Conservation (phyloP, 148 eudicot species). For the Heliosperma pusillum region DNA sequence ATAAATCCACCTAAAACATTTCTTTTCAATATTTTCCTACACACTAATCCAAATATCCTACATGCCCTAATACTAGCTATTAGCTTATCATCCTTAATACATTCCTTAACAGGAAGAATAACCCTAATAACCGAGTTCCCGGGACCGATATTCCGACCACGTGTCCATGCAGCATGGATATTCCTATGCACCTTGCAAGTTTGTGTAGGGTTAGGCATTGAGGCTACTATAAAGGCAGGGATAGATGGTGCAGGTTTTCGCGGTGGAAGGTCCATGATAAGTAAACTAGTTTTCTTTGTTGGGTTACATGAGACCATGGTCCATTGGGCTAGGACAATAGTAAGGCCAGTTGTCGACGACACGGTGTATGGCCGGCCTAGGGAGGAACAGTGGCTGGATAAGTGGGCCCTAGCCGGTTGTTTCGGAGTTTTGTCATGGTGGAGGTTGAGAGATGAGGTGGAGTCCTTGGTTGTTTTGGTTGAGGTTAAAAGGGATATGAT, state of each 20-base stretch:
- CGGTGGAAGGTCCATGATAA: slow-evolving; percentile 34
- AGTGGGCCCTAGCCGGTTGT: slow-evolving; percentile 48
- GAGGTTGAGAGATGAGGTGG: slow-evolving; percentile 69
- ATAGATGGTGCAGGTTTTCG: slow-evolving; percentile 48
- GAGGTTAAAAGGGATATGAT: slow-evolving; percentile 51
- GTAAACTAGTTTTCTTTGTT: slow-evolving; percentile 50
- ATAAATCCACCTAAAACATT: slow-evolving; percentile 21
- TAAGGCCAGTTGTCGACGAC: slow-evolving; percentile 77
- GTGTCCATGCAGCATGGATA: slow-evolving; percentile 54
- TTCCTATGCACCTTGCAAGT: slow-evolving; percentile 53
- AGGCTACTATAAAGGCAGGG: slow-evolving; percentile 51
- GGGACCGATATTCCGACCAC: slow-evolving; percentile 29
- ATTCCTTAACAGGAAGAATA: slow-evolving; percentile 37
- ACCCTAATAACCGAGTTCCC: slow-evolving; percentile 23
- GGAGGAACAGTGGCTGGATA: slow-evolving; percentile 56
- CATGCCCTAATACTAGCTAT: slow-evolving; percentile 42
- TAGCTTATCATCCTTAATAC: slow-evolving; percentile 38
- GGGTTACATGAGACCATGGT: slow-evolving; percentile 79
- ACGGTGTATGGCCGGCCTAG: slow-evolving; percentile 43
- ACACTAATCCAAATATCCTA: slow-evolving; percentile 46
- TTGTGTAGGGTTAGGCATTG: slow-evolving; percentile 59
- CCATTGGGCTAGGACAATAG: slow-evolving; percentile 57
- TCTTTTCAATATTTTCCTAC: slow-evolving; percentile 35
- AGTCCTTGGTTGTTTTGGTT: slow-evolving; percentile 59
- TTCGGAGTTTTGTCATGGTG: slow-evolving; percentile 71